Conservation (phyloP, 768 basidiomycete genomes). For the Tulasnella calospora region DNA sequence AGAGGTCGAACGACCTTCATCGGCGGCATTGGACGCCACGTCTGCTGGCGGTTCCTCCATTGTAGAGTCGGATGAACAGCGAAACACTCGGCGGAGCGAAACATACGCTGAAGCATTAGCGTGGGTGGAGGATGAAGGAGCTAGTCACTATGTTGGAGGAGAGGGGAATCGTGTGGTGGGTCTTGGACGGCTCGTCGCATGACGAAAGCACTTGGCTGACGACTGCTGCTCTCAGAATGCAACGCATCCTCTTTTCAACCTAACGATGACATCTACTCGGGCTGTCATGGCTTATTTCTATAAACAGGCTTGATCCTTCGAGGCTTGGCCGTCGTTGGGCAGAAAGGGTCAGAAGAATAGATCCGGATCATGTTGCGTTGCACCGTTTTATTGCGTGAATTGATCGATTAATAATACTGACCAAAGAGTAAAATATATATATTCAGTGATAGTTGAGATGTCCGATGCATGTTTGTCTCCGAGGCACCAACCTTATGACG, state of each 20-base stretch:
- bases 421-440: neutral
- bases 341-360: neutral
- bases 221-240: constrained; percentile 55
- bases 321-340: neutral
- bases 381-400: neutral
- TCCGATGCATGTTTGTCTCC: no score
- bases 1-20: constrained; percentile 29
- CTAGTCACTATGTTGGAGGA: constrained; percentile 53
- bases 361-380: neutral
- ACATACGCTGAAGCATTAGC: constrained; percentile 54
- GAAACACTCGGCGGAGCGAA: constrained; percentile 40
- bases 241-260: constrained; percentile 72
- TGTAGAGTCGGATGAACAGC: constrained; percentile 34
- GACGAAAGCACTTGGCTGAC: neutral
- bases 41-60: constrained; percentile 25
- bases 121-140: constrained; percentile 60
- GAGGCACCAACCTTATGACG: no score
- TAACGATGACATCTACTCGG: constrained; percentile 63
- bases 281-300: constrained; percentile 71
- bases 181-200: constrained; percentile 21
- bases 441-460: no score
- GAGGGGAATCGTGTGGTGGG: constrained; percentile 59
- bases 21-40: constrained; percentile 16
- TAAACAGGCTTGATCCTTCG: constrained; percentile 40
- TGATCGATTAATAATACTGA: neutral